Conservation (phyloP, 2,329 filamentous ascomycete genomes). For the Alternaria gaisen region DNA sequence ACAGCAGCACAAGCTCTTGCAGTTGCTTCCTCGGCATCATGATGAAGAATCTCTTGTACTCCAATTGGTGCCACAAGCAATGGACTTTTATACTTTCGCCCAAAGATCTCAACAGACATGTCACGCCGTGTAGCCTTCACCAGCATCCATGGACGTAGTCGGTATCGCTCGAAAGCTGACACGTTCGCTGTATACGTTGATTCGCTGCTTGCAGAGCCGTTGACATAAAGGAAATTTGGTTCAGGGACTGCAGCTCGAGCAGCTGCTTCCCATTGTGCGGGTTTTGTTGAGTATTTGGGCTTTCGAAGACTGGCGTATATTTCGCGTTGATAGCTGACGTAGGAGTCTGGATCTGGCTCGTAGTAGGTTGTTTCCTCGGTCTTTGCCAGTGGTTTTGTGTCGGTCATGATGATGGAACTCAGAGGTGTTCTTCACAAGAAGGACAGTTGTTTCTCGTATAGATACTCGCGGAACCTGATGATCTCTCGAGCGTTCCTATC, state of each 20-base stretch:
- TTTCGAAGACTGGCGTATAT: background rate
- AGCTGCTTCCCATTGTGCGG: background rate
- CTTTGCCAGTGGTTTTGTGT: background rate
- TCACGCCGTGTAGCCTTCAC: background rate
- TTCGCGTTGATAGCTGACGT: background rate
- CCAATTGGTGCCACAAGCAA: background rate
- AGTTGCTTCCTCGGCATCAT: background rate
- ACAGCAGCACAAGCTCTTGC: background rate
- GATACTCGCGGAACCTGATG: background rate
- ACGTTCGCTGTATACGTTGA: background rate
- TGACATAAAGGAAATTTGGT: background rate
- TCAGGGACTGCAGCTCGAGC: background rate
- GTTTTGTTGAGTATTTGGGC: background rate
- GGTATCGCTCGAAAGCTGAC: background rate
- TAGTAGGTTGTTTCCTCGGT: background rate
- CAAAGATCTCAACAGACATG: background rate
- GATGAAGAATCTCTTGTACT: background rate
- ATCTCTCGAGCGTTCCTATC: background rate
- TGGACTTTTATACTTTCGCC: background rate
- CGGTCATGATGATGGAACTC: background rate
- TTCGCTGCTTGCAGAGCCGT: background rate
- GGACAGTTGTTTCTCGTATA: background rate
- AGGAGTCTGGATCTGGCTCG: background rate
- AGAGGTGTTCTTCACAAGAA: background rate
- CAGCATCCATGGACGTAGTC: background rate